phyloP scores from a whole-genome alignment of 345 rosid genomes.

The Diplotaxis tenuifolia region DNA sequence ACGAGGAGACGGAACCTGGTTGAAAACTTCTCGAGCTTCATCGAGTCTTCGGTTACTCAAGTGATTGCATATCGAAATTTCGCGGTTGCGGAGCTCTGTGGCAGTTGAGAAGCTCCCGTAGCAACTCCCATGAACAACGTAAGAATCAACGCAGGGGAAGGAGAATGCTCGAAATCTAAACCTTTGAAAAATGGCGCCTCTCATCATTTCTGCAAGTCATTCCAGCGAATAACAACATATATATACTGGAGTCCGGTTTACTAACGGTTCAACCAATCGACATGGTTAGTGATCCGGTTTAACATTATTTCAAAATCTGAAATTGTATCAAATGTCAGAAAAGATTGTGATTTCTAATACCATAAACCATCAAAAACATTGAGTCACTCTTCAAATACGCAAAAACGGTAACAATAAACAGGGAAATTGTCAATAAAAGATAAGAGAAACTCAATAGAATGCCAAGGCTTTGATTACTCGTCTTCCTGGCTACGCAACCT shows the following conservation, averaged over 20 bases:
- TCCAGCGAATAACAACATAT: background rate
- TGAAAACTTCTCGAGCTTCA: conserved; percentile 44
- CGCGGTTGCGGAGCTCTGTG: conserved; percentile 22
- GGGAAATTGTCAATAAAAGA: background rate
- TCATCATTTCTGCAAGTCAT: background rate
- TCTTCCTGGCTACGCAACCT: conserved; percentile 87
- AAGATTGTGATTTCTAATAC: background rate
- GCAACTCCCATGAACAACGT: background rate
- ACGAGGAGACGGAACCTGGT: conserved; percentile 43
- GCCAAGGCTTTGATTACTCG: conserved; percentile 44
- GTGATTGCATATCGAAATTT: conserved; percentile 42
- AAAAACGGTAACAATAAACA: background rate
- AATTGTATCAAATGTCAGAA: background rate
- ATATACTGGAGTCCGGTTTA: background rate
- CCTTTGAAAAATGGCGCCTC: conserved; percentile 35
- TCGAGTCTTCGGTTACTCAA: conserved; percentile 42
- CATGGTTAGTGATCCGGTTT: background rate
- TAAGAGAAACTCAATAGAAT: too few species aligned
- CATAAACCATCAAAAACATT: conserved; percentile 13
- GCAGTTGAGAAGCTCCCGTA: conserved; percentile 11
- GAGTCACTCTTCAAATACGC: background rate
- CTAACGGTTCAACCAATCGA: background rate
- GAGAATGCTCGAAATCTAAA: conserved; percentile 23
- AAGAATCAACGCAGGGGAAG: background rate
- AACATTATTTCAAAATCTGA: too few species aligned